phyloP scores from a whole-genome alignment of 352 stramenopile species.

The Aphanomyces invadans region DNA sequence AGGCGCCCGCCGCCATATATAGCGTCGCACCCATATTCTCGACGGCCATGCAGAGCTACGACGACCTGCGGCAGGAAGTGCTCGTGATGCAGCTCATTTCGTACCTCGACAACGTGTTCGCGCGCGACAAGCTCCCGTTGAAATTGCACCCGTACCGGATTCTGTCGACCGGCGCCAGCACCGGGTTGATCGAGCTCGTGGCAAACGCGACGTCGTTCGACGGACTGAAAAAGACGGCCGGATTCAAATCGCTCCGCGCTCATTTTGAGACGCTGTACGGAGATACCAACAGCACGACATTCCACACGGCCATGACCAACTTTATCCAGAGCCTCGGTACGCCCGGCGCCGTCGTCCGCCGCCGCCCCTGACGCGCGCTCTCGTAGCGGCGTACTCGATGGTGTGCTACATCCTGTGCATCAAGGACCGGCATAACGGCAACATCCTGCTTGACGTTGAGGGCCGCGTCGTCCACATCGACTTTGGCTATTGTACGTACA shows the following conservation, averaged over 20 bases:
- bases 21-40: slow-evolving; percentile 39
- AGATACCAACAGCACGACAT: slow-evolving; percentile 32
- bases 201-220: slow-evolving; percentile 95
- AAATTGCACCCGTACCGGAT: slow-evolving; percentile 95
- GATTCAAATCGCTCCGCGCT: slow-evolving; percentile 81
- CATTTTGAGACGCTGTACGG: slow-evolving; percentile 93
- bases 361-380: too few species aligned
- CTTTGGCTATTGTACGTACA: slow-evolving; percentile 94
- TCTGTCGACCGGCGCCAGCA: slow-evolving; percentile 89
- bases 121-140: slow-evolving; percentile 82
- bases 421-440: slow-evolving; percentile 99
- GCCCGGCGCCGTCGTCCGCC: too few species aligned
- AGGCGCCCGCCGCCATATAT: slow-evolving; percentile 39
- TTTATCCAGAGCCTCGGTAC: slow-evolving; percentile 82
- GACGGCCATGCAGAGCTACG: slow-evolving; percentile 94
- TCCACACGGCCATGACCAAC: slow-evolving; percentile 63
- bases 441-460: slow-evolving; percentile 97
- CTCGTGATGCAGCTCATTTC: slow-evolving; percentile 97
- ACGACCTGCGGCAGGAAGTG: slow-evolving; percentile 96
- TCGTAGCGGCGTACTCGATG: slow-evolving; percentile 94
- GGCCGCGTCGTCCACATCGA: slow-evolving; percentile 98
- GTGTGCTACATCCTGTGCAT: slow-evolving; percentile 96
- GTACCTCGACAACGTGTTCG: slow-evolving; percentile 92
- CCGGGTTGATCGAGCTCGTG: slow-evolving; percentile 94
- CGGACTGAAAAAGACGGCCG: slow-evolving; percentile 88